These are phyloP conservation scores for Apophysomyces ossiformis DNA, from an alignment of 371 early-diverging fungal species.

Conservation along the genomic window DNA sequence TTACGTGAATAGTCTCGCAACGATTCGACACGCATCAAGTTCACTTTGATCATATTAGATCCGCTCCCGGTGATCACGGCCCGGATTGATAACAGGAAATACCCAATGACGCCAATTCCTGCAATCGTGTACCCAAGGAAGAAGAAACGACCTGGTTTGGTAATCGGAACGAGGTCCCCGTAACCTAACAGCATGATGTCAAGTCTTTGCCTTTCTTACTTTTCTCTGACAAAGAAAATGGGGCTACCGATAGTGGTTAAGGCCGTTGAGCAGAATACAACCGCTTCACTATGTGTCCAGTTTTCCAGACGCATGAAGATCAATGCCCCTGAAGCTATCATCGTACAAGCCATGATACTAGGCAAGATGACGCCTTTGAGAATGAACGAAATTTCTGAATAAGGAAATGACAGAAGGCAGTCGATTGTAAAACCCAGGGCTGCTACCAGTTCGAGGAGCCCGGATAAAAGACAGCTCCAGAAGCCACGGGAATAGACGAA, in stretches of 20 bases:
- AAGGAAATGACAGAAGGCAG: constrained; percentile 21
- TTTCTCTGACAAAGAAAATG: not conserved
- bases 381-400: constrained; percentile 15
- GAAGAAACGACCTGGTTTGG: constrained; percentile 19
- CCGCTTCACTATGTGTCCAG: constrained; percentile 26
- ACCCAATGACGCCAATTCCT: constrained; percentile 24
- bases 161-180: constrained; percentile 25
- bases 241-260: constrained; percentile 25
- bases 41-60: constrained; percentile 27
- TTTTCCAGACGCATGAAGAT: constrained; percentile 21
- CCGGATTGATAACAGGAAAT: constrained; percentile 29
- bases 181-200: constrained; percentile 17
- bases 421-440: constrained; percentile 19
- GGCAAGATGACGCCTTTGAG: constrained; percentile 23
- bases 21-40: constrained; percentile 27
- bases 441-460: constrained; percentile 11
- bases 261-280: constrained; percentile 26
- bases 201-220: not conserved
- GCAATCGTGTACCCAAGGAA: constrained; percentile 21
- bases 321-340: constrained; percentile 17
- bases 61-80: constrained; percentile 24
- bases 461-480: constrained; percentile 24
- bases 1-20: constrained; percentile 19
- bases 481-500: constrained; percentile 26
- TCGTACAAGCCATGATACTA: constrained; percentile 20